These are phyloP conservation scores for Vigna trinervia DNA, from an alignment of 306 rosid genomes.

Conservation along the genomic window DNA sequence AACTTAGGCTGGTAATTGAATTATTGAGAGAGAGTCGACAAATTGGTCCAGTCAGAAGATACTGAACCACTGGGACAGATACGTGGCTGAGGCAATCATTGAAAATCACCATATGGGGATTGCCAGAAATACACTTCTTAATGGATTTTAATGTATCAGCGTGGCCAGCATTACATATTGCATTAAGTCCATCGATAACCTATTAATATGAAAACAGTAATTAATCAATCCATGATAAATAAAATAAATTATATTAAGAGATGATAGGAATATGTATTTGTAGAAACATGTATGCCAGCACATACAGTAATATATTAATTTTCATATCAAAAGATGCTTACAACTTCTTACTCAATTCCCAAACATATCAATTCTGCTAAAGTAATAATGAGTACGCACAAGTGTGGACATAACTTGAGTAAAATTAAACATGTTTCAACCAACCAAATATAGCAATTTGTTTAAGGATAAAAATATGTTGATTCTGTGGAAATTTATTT, in stretches of 20 bases:
- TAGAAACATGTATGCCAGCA: constrained; percentile 7
- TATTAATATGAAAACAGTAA: constrained; percentile 47
- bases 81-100: constrained; percentile 55
- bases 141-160: constrained; percentile 61
- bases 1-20: constrained; percentile 70
- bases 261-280: constrained; percentile 20
- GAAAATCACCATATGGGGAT: constrained; percentile 72
- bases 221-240: constrained; percentile 41
- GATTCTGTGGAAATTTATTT: neutral
- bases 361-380: neutral
- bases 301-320: constrained; percentile 1
- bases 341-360: neutral
- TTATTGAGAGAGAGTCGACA: constrained; percentile 65
- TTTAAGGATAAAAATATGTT: neutral
- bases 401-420: neutral
- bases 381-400: neutral
- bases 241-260: constrained; percentile 20
- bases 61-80: constrained; percentile 57
- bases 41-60: constrained; percentile 63
- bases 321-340: constrained; percentile 19
- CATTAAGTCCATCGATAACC: constrained; percentile 80
- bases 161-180: constrained; percentile 55
- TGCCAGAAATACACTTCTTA: constrained; percentile 53
- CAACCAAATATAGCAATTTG: neutral
- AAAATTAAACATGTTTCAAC: constrained; percentile 5